Evolutionary conservation across 441 rosid species (phyloP), one percentile per base, ranked within the genome.

Genomic region (Arabidopsis hybrid): DNA sequence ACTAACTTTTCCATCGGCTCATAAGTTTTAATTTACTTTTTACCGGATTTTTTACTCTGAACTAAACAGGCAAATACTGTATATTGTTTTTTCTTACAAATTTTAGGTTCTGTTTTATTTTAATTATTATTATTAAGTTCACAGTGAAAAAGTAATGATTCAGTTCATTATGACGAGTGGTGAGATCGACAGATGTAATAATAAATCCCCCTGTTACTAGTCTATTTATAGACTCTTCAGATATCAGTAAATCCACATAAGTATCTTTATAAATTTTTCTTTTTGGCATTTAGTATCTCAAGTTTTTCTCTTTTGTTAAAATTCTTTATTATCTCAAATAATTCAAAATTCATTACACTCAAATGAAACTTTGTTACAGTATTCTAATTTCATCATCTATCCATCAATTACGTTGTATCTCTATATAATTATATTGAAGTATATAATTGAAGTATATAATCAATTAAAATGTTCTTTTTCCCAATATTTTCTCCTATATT

Each of bases 211-310:
- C 26, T 40, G 60, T 56, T 31, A 69, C 74, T 45, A 69, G 32
- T 61, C 79, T 75, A 75, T 51, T 75, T 42, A 13, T 75, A 75
- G 60, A 55, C 70, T 69, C 35, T 69, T 75, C 74, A 75, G 59
- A 39, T 62, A 53, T 75, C 73, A 75, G 62, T 51, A 52, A 53
- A 55, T 7, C 7, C 42, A 34, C 11, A 17, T 36, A 13, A 38
- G 8, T 52, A 26, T 67, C 52, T 55, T 29, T n/a, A 43, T 43
- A 29, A 5, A 18, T 21, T 66, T 46, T 50, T 60, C 43, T 52
- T 68, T 75, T 75, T 68, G 73, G 69, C 69, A 75, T 75, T 6
- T 74, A 38, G 45, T 49, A 58, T 46, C 65, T 50, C 52, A 49
- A 55, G 3, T 11, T 60, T 52, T 51, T 50, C 12, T 49, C 53